A percentile compares a stretch with the other conserved stretches of the same genome.
Conservation (phyloP, 768 basidiomycete genomes). For the Chiua virens region DNA sequence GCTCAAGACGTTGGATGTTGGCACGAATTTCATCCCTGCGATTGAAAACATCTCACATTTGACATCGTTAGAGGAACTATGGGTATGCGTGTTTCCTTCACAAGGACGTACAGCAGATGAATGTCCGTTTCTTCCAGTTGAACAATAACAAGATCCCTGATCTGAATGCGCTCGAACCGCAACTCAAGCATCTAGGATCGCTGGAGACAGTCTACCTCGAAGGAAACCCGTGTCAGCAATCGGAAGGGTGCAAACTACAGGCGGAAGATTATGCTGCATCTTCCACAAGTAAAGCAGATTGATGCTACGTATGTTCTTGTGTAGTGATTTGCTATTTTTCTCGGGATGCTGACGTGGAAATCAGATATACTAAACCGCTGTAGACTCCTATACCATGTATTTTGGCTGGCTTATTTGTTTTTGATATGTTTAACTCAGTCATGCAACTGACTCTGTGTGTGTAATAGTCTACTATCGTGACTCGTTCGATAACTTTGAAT, state of each 20-base stretch:
- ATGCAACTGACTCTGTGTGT: background rate
- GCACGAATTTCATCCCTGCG: constrained; percentile 76
- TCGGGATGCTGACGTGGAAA: constrained; percentile 1
- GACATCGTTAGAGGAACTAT: constrained; percentile 81
- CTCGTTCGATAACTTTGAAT: too few species aligned
- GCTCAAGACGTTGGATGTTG: constrained; percentile 84
- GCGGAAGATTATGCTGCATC: constrained; percentile 82
- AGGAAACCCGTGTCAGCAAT: constrained; percentile 86
- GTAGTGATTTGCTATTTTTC: background rate
- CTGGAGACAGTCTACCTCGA: constrained; percentile 93
- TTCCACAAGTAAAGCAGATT: constrained; percentile 90
- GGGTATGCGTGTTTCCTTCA: constrained; percentile 54
- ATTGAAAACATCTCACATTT: constrained; percentile 86
- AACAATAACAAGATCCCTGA: constrained; percentile 84
- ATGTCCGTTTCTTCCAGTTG: constrained; percentile 49
- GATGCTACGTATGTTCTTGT: constrained; percentile 85
- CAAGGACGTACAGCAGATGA: background rate
- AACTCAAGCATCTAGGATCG: constrained; percentile 58
- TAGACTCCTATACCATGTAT: constrained; percentile 82
- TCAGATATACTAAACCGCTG: constrained; percentile 61
- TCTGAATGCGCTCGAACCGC: constrained; percentile 61
- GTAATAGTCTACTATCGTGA: background rate
- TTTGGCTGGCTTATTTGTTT: constrained; percentile 40
- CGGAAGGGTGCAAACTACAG: constrained; percentile 78
- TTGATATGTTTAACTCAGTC: constrained; percentile 23